A percentile compares a stretch with the other conserved stretches of the same genome.
Conservation (phyloP, 441 rosid genomes). For the Populus hybrid region DNA sequence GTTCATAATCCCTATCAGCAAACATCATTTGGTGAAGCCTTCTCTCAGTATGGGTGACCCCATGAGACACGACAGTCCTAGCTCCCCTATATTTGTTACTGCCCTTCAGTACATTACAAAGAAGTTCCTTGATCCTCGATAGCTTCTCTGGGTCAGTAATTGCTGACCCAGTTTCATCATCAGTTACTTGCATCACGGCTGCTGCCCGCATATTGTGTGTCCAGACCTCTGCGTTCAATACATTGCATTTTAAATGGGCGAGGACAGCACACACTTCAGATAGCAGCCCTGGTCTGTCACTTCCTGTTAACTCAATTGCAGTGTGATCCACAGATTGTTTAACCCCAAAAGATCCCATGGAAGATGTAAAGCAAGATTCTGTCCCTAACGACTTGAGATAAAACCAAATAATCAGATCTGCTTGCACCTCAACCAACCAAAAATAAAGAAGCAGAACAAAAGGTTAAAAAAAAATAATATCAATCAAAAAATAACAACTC, state of each 20-base stretch:
- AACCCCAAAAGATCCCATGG: constrained; percentile 67
- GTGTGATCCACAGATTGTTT: constrained; percentile 64
- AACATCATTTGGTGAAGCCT: constrained; percentile 99
- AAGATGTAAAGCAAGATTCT: constrained; percentile 67
- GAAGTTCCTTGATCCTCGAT: constrained; percentile 56
- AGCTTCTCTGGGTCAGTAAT: constrained; percentile 60
- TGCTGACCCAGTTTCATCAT: constrained; percentile 65
- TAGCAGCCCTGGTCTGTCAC: constrained; percentile 83
- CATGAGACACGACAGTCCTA: constrained; percentile 61
- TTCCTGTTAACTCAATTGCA: constrained; percentile 74
- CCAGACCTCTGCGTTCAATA: constrained; percentile 86
- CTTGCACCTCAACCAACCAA: background rate
- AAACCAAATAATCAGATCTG: constrained; percentile 15
- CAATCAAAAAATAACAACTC: constrained; percentile 19
- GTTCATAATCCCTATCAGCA: constrained; percentile 88
- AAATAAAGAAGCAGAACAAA: background rate
- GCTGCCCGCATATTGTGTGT: constrained; percentile 88
- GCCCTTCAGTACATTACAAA: constrained; percentile 75
- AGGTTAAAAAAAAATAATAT: background rate
- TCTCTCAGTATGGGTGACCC: constrained; percentile 65
- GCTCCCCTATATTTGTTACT: constrained; percentile 67
- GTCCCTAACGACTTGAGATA: constrained; percentile 65
- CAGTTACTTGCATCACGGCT: constrained; percentile 82
- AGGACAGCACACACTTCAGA: constrained; percentile 88
- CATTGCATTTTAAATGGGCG: constrained; percentile 74